A percentile compares a stretch with the other conserved stretches of the same genome.
phyloP scores from a whole-genome alignment of 108 stramenopile species.

The Schizochytrium sp. region DNA sequence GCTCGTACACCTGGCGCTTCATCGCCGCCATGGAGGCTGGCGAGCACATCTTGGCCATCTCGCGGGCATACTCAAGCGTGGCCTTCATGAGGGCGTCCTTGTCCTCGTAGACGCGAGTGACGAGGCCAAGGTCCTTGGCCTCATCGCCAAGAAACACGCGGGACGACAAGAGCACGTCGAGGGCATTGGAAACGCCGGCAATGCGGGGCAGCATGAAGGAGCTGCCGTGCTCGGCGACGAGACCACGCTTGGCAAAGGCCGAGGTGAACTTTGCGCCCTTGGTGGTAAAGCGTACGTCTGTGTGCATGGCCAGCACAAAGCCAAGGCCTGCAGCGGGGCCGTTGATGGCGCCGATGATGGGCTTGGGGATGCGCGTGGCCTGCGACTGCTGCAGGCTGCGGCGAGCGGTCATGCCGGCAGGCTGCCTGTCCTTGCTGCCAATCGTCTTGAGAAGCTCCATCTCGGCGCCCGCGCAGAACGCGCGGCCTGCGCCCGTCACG shows the following conservation, averaged over 20 bases:
- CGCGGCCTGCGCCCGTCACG: not conserved
- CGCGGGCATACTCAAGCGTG: not conserved
- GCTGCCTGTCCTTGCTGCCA: not conserved
- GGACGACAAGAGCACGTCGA: not conserved
- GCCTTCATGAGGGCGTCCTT: not conserved
- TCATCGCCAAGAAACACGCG: not conserved
- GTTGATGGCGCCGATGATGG: not conserved
- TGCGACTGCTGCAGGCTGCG: not conserved
- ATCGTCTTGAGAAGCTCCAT: not conserved
- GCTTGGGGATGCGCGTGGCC: not conserved
- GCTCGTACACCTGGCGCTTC: conserved; percentile 4
- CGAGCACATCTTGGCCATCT: not conserved
- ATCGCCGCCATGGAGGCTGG: not conserved
- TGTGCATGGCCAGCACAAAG: not conserved
- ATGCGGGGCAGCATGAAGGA: not conserved
- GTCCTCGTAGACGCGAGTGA: not conserved
- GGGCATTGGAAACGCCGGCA: not conserved
- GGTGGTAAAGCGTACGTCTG: not conserved
- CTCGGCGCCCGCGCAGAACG: not conserved
- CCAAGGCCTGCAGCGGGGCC: not conserved
- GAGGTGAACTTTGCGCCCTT: not conserved
- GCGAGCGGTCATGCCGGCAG: not conserved
- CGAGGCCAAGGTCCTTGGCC: not conserved
- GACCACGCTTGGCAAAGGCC: not conserved
- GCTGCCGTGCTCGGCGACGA: not conserved